Base-by-base conservation (phyloP, 495 filamentous ascomycete genomes). In the Saxophila tyrrhenica region DNA sequence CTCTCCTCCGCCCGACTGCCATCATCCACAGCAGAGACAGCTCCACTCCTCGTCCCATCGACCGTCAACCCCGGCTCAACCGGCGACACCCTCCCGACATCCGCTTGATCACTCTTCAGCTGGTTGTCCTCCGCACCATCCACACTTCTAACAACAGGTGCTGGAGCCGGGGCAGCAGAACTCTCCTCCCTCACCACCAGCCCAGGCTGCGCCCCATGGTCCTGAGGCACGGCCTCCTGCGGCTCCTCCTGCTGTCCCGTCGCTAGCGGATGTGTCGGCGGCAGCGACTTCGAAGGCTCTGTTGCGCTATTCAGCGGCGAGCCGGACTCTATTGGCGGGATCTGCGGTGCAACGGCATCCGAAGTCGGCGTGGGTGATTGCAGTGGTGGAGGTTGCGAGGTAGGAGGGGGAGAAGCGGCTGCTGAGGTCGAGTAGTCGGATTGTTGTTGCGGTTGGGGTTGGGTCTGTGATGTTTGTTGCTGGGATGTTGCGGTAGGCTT, bases 241-340 rank as follows among this genome's bases (percentile, higher is more conserved):
- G 50, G 50, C 24, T 22, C 20, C 8, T 42, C 43, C 17, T 58
- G 50, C 46, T 22, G 2, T 11, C 56, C 50, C 11, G 45, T 58
- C 2, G 21, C 11, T 2, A 55, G 52, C 22, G 57, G 57, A 41
- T 52, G 48, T 7, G 57, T 52, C 15, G 57, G 48, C 17, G 57
- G 57, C 8, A 56, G 17, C 1, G 29, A 25, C 25, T 50, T 59
- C 24, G 23, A 39, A 24, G 39, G 48, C 46, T 55, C 55, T 1
- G 23, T 1, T 1, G 48, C 43, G 17, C 2, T 20, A 17, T 25
- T 17, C 15, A 41, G 16, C 20, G 23, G 39, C 46, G 45, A 39
- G 21, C n/a, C 7, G 17, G 24, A 15, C 25, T 19, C 16, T 5
- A 50, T 35, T 3, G 48, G 48, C 29, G 54, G 48, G n/a, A 45